These are phyloP conservation scores for Cymbidium sinense DNA, from an alignment of 106 monocot species.

Conservation along the genomic window DNA sequence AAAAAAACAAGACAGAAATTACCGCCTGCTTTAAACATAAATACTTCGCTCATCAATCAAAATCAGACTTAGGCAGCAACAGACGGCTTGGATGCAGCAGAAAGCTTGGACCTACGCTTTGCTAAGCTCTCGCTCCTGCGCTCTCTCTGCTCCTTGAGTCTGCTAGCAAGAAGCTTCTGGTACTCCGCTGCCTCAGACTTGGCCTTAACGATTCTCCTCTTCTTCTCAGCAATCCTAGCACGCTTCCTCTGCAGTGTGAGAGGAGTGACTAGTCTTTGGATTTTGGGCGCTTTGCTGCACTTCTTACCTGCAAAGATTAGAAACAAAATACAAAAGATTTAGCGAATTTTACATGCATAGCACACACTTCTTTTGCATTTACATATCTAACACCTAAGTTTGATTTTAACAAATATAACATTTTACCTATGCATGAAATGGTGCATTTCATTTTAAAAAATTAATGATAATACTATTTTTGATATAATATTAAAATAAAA, in stretches of 20 bases:
- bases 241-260: slow-evolving; percentile 26
- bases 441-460: too few species aligned
- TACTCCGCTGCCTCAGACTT: slow-evolving; percentile 26
- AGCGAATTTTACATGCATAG: too few species aligned
- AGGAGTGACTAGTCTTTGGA: slow-evolving; percentile 28
- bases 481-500: too few species aligned
- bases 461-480: too few species aligned
- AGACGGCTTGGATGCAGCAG: slow-evolving; percentile 19
- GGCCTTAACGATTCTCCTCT: slow-evolving; percentile 25
- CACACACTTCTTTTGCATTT: too few species aligned
- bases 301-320: slow-evolving; percentile 15
- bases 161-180: slow-evolving; percentile 26
- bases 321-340: too few species aligned
- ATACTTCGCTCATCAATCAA: neutral
- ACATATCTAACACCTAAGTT: too few species aligned
- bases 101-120: slow-evolving; percentile 22
- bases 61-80: slow-evolving; percentile 8
- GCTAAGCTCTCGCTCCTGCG: slow-evolving; percentile 28
- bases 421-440: too few species aligned
- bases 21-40: neutral
- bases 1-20: neutral
- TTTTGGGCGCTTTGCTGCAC: slow-evolving; percentile 25
- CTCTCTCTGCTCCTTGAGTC: slow-evolving; percentile 31
- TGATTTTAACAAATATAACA: too few species aligned
- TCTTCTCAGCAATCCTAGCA: slow-evolving; percentile 23